Base-by-base conservation (phyloP, 805 yeast genomes). In the Cyberlindnera japonica region DNA sequence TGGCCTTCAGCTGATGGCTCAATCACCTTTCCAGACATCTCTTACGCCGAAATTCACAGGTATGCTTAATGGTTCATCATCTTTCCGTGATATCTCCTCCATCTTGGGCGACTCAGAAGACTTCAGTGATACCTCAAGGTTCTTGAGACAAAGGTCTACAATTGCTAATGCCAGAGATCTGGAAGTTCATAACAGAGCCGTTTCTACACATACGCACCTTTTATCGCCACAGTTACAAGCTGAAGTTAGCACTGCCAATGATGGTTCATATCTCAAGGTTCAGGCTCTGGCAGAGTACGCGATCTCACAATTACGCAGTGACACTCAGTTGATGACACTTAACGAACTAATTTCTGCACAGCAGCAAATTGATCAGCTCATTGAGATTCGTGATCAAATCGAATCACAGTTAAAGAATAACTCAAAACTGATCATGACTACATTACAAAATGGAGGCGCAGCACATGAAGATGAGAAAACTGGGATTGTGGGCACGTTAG, bases 231-330 rank as follows among this genome's bases (percentile, higher is more conserved):
- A 33, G 2, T 25, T 54, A 6, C 52, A 48, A 12, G 32, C 31
- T 9, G 51, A 53, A n/a, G 16, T 54, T 5, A 13, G 36, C 1
- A 27, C 34, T 9, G 51, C 51, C 20, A 17, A 40, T 16, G 35
- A 12, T 6, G 43, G 44, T 1, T 41, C 45, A 4, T 45, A 53
- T 25, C 29, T 53, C 23, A 49, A 49, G 40, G 33, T 56, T 15
- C 49, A 50, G 14, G 21, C 54, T 6, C 38, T 56, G 10, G 33
- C 50, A 1, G 61, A 55, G 33, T 43, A 39, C 21, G 54, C 58
- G 2, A 22, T 56, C 13, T 28, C 57, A 1, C 43, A 38, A 6
- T 18, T 49, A 19, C 35, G 40, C 1, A 28, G 23, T 4, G 39
- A 36, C 15, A 45, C 49, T 3, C 39, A 39, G 20, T 27, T 53